These are phyloP conservation scores for Colletotrichum navitas DNA, from an alignment of 2,329 filamentous ascomycete species.

Conservation along the genomic window DNA sequence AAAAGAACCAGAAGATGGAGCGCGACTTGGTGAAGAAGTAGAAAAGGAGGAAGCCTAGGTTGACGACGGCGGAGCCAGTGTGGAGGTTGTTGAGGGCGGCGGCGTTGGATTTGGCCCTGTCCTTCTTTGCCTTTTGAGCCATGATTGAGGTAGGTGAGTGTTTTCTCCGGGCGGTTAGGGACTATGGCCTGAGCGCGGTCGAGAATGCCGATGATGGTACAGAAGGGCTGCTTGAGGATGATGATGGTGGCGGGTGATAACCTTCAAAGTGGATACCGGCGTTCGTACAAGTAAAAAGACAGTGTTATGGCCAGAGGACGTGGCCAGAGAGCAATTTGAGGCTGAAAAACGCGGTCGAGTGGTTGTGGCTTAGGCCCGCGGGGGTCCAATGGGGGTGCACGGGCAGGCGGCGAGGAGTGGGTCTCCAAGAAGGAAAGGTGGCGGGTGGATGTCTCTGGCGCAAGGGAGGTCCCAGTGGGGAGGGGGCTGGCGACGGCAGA, in stretches of 20 bases:
- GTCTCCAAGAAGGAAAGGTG: constrained; percentile 5
- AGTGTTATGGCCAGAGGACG: constrained; percentile 24
- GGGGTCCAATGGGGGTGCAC: constrained; percentile 21
- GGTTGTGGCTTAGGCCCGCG: constrained; percentile 31
- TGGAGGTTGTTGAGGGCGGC: constrained; percentile 85
- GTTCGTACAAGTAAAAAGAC: constrained; percentile 25
- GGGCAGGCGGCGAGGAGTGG: constrained; percentile 10
- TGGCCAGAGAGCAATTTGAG: constrained; percentile 19
- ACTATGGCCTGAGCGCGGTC: neutral
- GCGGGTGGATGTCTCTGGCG: constrained; percentile 26
- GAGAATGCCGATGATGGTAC: constrained; percentile 17
- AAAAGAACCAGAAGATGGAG: constrained; percentile 75
- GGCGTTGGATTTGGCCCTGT: constrained; percentile 81
- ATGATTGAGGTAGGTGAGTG: constrained; percentile 50
- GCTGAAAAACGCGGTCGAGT: constrained; percentile 16
- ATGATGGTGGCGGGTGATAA: neutral
- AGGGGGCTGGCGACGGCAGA: constrained; percentile 1
- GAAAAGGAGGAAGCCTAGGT: constrained; percentile 80
- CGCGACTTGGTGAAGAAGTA: constrained; percentile 76
- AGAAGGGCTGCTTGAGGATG: constrained; percentile 1
- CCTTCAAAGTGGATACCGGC: neutral
- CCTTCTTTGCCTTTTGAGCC: constrained; percentile 75
- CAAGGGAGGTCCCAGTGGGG: neutral
- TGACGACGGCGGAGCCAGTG: constrained; percentile 77
- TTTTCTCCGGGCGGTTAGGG: neutral